Evolutionary conservation across 768 basidiomycete genomes (phyloP).

Genomic region (Pluteus cervinus): DNA sequence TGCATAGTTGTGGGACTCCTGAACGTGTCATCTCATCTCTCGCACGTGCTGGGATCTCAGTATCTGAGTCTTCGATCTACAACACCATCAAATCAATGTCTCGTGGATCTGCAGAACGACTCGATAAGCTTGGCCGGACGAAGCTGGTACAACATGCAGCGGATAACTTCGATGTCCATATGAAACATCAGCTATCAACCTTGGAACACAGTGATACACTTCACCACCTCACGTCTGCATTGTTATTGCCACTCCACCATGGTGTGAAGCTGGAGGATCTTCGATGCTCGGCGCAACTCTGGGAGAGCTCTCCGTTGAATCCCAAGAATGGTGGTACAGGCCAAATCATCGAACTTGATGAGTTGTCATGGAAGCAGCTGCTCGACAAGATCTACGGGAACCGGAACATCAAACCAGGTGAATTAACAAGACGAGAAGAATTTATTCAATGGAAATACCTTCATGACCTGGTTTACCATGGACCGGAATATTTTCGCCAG

Average conservation of each 20-base stretch:
- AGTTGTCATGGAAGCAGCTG: background rate
- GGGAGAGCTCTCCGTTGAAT: constrained; percentile 12
- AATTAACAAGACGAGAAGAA: background rate
- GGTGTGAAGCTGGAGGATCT: constrained; percentile 12
- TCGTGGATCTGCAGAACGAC: constrained; percentile 2
- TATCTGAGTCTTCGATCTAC: constrained; percentile 13
- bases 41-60: constrained; percentile 20
- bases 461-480: constrained; percentile 8
- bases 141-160: constrained; percentile 12
- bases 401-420: background rate
- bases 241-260: constrained; percentile 15
- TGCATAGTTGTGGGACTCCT: constrained; percentile 10
- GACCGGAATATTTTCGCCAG: constrained; percentile 6
- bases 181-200: constrained; percentile 11
- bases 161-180: constrained; percentile 21
- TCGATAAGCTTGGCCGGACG: constrained; percentile 9
- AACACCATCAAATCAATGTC: constrained; percentile 11
- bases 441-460: constrained; percentile 11
- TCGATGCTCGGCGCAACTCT: constrained; percentile 13
- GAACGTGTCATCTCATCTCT: constrained; percentile 19
- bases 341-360: constrained; percentile 6
- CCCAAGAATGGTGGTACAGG: background rate
- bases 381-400: background rate
- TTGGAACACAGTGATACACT: constrained; percentile 12
- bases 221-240: constrained; percentile 18